Conservation (phyloP, 2,329 filamentous ascomycete species). For the Ilyonectria destructans region DNA sequence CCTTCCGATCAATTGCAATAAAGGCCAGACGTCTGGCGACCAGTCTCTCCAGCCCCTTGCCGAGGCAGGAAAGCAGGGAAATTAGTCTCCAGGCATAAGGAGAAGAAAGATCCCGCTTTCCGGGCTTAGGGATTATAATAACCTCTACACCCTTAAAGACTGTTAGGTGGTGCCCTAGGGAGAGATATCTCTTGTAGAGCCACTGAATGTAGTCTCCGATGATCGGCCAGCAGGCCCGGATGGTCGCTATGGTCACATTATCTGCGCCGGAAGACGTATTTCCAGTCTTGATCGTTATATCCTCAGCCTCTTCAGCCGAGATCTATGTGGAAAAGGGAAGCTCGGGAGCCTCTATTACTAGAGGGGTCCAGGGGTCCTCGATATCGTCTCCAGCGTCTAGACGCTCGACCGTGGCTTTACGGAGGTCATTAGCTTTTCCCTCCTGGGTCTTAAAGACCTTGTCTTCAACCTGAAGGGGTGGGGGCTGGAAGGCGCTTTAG, state of each 20-base stretch:
- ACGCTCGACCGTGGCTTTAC: not conserved
- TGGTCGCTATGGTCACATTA: not conserved
- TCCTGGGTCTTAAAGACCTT: not conserved
- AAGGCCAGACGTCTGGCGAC: slow-evolving; percentile 43
- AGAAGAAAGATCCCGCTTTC: slow-evolving; percentile 38
- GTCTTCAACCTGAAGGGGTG: not conserved
- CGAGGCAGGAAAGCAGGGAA: slow-evolving; percentile 46
- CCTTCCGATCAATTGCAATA: slow-evolving; percentile 35
- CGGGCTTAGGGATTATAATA: slow-evolving; percentile 46
- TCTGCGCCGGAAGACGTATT: slow-evolving; percentile 40
- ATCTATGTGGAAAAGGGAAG: not conserved
- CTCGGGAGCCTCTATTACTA: not conserved
- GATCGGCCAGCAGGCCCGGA: slow-evolving; percentile 17
- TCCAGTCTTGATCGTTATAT: slow-evolving; percentile 22
- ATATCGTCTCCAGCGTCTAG: not conserved
- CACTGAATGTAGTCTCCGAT: slow-evolving; percentile 25
- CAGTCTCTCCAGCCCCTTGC: slow-evolving; percentile 49
- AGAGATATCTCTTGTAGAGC: slow-evolving; percentile 39
- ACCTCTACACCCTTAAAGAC: slow-evolving; percentile 43
- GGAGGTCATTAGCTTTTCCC: not conserved
- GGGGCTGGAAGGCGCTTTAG: not conserved
- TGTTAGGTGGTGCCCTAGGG: slow-evolving; percentile 39
- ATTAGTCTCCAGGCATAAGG: slow-evolving; percentile 45
- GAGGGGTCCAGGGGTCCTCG: not conserved
- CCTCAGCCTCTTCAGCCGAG: not conserved